A percentile compares a stretch with the other conserved stretches of the same genome.
These are phyloP conservation scores for Schizochytrium sp. DNA, from an alignment of 108 stramenopile genomes.

Conservation along the genomic window DNA sequence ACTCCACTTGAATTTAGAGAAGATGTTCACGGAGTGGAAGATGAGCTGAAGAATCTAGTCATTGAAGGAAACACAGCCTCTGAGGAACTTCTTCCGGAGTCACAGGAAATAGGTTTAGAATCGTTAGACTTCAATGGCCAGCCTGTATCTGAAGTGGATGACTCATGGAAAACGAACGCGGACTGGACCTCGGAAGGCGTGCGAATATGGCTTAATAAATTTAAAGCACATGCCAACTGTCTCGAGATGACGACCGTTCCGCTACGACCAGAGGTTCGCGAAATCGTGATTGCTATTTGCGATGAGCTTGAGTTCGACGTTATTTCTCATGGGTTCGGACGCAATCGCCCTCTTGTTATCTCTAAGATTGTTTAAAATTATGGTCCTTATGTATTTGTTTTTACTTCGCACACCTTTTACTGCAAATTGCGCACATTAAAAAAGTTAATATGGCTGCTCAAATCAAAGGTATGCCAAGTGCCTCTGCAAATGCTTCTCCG, in stretches of 20 bases:
- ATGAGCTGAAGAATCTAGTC: background rate
- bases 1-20: conserved; percentile 4
- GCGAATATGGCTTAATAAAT: background rate
- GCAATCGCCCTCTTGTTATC: conserved; percentile 4
- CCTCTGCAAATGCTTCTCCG: no score
- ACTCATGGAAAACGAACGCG: background rate
- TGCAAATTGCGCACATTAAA: no score
- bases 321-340: conserved; percentile 32
- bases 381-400: no score
- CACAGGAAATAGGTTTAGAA: background rate
- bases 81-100: background rate
- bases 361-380: background rate
- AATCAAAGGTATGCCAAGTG: no score
- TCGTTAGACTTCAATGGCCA: background rate
- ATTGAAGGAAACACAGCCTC: background rate
- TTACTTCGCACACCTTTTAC: no score
- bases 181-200: background rate
- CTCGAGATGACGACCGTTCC: background rate
- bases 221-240: background rate
- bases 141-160: background rate
- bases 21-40: background rate
- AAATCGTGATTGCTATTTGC: background rate
- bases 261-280: conserved; percentile 11
- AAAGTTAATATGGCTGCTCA: no score
- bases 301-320: conserved; percentile 20